Conservation (phyloP, 805 yeast species). For the Candida cerambycidarum region DNA sequence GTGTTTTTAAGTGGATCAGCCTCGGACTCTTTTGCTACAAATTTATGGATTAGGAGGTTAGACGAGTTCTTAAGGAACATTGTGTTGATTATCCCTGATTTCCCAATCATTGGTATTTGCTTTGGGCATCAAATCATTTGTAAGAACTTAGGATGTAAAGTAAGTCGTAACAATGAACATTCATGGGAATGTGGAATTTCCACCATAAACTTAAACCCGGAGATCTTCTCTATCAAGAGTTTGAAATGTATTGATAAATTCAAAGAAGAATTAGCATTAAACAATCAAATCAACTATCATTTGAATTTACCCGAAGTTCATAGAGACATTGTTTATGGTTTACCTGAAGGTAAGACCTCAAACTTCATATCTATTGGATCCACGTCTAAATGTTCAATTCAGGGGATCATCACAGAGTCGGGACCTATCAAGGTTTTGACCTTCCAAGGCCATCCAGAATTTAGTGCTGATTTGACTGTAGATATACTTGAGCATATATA, state of each 20-base stretch:
- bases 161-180: constrained; percentile 48
- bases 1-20: constrained; percentile 56
- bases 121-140: constrained; percentile 85
- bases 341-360: constrained; percentile 38
- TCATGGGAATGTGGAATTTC: constrained; percentile 78
- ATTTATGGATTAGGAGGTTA: constrained; percentile 43
- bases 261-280: constrained; percentile 28
- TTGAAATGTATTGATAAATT: constrained; percentile 22
- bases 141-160: constrained; percentile 61
- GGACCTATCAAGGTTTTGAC: constrained; percentile 54
- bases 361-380: constrained; percentile 47
- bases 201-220: constrained; percentile 47
- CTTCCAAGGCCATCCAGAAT: constrained; percentile 93
- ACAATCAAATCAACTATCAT: constrained; percentile 20
- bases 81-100: constrained; percentile 13
- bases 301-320: constrained; percentile 39
- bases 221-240: constrained; percentile 24
- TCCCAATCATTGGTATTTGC: constrained; percentile 69
- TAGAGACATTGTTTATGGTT: constrained; percentile 37
- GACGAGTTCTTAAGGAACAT: constrained; percentile 30
- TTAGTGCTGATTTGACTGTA: constrained; percentile 36
- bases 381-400: constrained; percentile 55
- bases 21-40: constrained; percentile 43
- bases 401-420: constrained; percentile 56
- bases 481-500: constrained; percentile 23